Evolutionary conservation across 2,329 filamentous ascomycete species (phyloP).

Genomic region (Penicillium janthinellum): DNA sequence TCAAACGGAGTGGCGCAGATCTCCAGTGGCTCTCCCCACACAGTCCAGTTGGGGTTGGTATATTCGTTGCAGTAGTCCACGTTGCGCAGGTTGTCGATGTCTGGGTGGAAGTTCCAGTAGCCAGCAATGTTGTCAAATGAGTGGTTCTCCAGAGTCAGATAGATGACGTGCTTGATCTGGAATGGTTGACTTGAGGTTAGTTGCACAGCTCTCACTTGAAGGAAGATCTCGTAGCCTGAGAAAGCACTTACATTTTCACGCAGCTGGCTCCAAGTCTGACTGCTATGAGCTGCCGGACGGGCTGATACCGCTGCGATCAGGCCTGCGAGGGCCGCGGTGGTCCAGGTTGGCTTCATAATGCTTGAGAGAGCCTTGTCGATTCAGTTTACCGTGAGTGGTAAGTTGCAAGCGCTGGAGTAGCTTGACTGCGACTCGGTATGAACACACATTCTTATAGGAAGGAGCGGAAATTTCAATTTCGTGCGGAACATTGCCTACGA

Average conservation of each 20-base stretch:
- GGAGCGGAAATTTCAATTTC: not conserved
- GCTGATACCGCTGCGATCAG: constrained; percentile 21
- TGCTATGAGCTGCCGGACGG: constrained; percentile 16
- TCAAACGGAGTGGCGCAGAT: constrained; percentile 42
- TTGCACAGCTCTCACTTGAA: not conserved
- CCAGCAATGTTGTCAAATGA: constrained; percentile 46
- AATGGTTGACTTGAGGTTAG: not conserved
- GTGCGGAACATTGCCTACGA: not conserved
- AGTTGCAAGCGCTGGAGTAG: not conserved
- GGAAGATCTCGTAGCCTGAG: not conserved
- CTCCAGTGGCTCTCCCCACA: constrained; percentile 38
- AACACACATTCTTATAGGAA: not conserved
- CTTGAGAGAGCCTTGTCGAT: not conserved
- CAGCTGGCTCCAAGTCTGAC: constrained; percentile 23
- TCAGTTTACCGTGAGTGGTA: not conserved
- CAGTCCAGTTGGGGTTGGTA: constrained; percentile 43
- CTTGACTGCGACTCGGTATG: not conserved
- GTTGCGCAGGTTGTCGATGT: constrained; percentile 41
- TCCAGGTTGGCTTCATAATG: constrained; percentile 24
- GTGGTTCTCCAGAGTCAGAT: constrained; percentile 44
- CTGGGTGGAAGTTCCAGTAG: constrained; percentile 41
- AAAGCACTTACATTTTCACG: constrained; percentile 28
- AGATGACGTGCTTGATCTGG: constrained; percentile 41
- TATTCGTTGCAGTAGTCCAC: constrained; percentile 42
- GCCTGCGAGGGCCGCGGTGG: constrained; percentile 10